A percentile compares a stretch with the other conserved stretches of the same genome.
phyloP scores from a whole-genome alignment of 2,329 filamentous ascomycete genomes.

The Pseudopyrenochaeta lycopersici region DNA sequence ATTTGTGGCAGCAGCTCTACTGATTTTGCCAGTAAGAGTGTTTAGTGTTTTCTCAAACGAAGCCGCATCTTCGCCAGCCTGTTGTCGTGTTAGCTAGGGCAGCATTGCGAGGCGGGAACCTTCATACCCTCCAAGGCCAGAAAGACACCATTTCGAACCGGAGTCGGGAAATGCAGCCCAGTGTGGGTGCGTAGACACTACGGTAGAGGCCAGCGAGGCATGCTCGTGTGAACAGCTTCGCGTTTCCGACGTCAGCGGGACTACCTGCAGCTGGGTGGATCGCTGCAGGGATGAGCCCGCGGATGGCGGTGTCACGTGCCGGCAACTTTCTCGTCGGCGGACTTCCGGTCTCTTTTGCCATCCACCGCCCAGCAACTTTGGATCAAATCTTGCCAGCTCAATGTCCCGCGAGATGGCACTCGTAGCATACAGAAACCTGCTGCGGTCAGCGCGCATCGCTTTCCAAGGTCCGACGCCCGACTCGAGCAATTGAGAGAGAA shows the following conservation, averaged over 20 bases:
- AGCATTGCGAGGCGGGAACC: not conserved
- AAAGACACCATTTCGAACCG: slow-evolving; percentile 74
- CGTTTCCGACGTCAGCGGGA: slow-evolving; percentile 30
- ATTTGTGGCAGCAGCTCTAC: slow-evolving; percentile 74
- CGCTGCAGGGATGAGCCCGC: slow-evolving; percentile 26
- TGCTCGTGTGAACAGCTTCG: slow-evolving; percentile 32
- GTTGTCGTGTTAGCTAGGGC: slow-evolving; percentile 20
- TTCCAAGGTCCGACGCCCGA: slow-evolving; percentile 72
- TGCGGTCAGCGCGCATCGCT: slow-evolving; percentile 82
- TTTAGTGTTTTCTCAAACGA: slow-evolving; percentile 93
- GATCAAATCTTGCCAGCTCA: not conserved
- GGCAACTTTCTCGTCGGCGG: slow-evolving; percentile 29
- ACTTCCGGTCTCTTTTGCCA: slow-evolving; percentile 16
- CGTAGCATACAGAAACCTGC: slow-evolving; percentile 79
- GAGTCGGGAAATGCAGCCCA: slow-evolving; percentile 34
- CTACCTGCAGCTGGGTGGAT: slow-evolving; percentile 30
- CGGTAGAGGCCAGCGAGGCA: slow-evolving; percentile 33
- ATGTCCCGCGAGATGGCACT: slow-evolving; percentile 65
- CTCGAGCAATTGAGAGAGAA: too few relatives aligned
- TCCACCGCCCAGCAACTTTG: not conserved
- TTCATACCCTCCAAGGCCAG: slow-evolving; percentile 69
- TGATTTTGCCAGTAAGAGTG: slow-evolving; percentile 82
- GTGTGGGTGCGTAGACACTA: slow-evolving; percentile 30
- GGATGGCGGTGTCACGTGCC: slow-evolving; percentile 28
- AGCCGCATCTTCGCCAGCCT: slow-evolving; percentile 85